A percentile compares a stretch with the other conserved stretches of the same genome.
phyloP scores from a whole-genome alignment of 2,329 filamentous ascomycete species.

The Penicillium sumatraense region DNA sequence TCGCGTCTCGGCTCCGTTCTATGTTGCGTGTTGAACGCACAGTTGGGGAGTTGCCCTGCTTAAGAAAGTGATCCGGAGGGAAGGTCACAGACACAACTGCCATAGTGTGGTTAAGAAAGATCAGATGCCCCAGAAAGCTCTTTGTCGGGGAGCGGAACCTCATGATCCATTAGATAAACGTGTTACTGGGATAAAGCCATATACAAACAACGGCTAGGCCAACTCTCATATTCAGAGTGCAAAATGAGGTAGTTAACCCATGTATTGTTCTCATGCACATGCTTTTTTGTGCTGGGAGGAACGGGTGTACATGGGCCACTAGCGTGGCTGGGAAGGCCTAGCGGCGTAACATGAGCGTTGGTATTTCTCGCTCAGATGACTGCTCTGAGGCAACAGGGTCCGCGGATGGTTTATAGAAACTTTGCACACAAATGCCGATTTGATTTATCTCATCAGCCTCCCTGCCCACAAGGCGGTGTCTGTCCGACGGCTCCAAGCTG shows the following conservation, averaged over 20 bases:
- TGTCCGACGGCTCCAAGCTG: constrained; percentile 49
- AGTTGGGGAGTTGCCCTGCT: constrained; percentile 3
- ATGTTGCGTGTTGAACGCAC: constrained; percentile 27
- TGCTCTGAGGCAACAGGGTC: background rate
- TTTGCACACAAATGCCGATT: constrained; percentile 5
- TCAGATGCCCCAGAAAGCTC: background rate
- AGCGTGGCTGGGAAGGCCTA: background rate
- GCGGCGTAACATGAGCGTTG: background rate
- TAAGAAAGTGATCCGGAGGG: background rate
- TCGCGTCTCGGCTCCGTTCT: constrained; percentile 2
- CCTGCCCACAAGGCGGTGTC: constrained; percentile 55
- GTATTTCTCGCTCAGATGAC: background rate
- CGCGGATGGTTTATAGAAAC: background rate
- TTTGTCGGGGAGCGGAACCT: background rate
- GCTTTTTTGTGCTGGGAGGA: background rate
- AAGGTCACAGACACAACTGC: constrained; percentile 1
- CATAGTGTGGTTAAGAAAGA: constrained; percentile 3
- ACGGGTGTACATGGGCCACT: background rate
- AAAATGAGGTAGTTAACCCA: background rate
- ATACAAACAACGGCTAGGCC: background rate
- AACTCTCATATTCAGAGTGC: background rate
- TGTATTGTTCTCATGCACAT: background rate
- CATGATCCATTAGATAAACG: background rate
- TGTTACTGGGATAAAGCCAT: background rate
- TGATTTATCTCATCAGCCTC: constrained; percentile 41